phyloP scores from a whole-genome alignment of 441 rosid species.

The Corymbia citriodora region DNA sequence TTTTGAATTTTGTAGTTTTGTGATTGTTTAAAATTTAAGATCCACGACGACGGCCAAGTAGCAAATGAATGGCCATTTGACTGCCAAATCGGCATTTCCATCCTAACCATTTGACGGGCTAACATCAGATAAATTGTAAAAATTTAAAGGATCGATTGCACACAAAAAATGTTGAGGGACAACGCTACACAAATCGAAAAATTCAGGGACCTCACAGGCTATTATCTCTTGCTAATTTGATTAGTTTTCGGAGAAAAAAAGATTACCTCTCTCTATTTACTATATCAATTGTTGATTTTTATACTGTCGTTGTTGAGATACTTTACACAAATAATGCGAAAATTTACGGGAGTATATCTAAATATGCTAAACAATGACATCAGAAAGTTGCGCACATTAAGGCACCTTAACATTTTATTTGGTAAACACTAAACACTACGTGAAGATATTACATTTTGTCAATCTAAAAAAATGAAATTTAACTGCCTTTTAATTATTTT shows the following conservation, averaged over 20 bases:
- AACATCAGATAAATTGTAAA: background rate
- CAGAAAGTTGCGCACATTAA: background rate
- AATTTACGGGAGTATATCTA: background rate
- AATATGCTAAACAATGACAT: background rate
- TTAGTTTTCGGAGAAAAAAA: background rate
- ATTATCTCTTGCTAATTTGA: background rate
- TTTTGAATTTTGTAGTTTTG: background rate
- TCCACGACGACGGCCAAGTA: background rate
- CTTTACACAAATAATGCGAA: background rate
- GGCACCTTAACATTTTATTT: background rate
- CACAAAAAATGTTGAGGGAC: background rate
- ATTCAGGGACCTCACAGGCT: background rate
- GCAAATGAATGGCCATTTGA: background rate
- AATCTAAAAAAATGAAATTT: background rate
- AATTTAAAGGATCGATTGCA: background rate
- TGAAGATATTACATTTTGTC: background rate
- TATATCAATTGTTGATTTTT: background rate
- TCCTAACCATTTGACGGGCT: background rate
- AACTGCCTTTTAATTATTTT: rapidly evolving
- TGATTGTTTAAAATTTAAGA: background rate
- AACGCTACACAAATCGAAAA: background rate
- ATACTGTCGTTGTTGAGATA: background rate
- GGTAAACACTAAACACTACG: background rate
- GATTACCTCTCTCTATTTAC: background rate
- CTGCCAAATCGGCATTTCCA: background rate